Evolutionary conservation across 495 filamentous ascomycete species (phyloP), one percentile per base, ranked within the genome.

Genomic region (Aspergillus sparsus): DNA sequence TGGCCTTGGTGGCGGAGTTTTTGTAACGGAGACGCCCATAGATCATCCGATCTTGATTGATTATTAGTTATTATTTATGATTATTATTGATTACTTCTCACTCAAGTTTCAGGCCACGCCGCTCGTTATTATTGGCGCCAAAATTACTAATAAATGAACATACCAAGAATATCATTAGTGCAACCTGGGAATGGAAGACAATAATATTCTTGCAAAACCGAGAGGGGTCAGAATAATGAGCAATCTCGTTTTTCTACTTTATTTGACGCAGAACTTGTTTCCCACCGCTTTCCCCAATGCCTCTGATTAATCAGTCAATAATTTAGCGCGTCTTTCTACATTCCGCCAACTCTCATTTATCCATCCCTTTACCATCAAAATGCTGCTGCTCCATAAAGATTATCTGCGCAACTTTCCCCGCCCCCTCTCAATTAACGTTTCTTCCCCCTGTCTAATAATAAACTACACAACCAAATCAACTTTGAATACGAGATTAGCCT

Each of bases 1-100:
- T 73, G 71, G 64, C 71, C 68, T 68, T 66, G 64, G 66, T 65
- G 61, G 63, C 53, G 62, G 63, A 56, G 61, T 44, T 63, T 54
- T 54, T 54, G 58, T 60, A 60, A 54, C 39, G 49, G 39, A 27
- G 21, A 41, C 47, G 49, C 45, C 32, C 41, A 53, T 35, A 47
- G 41, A 60, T 60, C 58, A 49, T 60, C 58, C 50, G 58, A 58
- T 58, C 46, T 49, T 62, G 60, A 49, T 60, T 53, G 53, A 62
- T 37, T 37, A 16, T 58, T 31, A 46, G 50, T 55, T 56, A 47
- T 36, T 60, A 18, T 50, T 56, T 64, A 61, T n/a, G n/a, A n/a
- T 61, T 58, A 64, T 57, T 64, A 41, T 47, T 49, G 58, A 49
- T 39, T 18, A 53, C 7, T n/a, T 53, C 49, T 36, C 39, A 47